These are phyloP conservation scores for Vitis hybrid DNA, from an alignment of 177 flowering plant genomes.

Conservation along the genomic window DNA sequence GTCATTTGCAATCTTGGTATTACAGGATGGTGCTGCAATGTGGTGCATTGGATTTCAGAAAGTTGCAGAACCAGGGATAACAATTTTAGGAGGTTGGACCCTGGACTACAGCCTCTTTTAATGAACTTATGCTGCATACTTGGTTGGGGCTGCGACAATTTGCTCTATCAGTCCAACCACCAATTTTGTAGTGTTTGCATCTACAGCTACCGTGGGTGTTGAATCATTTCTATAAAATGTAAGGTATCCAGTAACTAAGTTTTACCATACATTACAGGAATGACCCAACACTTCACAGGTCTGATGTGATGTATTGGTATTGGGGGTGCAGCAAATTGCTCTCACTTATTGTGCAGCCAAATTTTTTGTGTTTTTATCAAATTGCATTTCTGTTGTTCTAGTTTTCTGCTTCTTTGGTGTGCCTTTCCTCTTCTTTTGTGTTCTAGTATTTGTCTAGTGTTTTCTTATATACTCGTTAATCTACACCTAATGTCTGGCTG, in stretches of 20 bases:
- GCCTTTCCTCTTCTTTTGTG: background rate
- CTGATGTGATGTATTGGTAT: background rate
- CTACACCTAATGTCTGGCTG: no score
- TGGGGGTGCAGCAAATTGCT: background rate
- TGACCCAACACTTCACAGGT: background rate
- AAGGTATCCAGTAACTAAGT: background rate
- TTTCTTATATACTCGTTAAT: background rate
- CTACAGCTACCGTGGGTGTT: background rate
- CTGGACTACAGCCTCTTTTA: background rate
- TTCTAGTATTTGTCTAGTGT: background rate
- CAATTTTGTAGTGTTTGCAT: no score
- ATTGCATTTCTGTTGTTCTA: background rate
- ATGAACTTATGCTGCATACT: background rate
- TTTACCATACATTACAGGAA: background rate
- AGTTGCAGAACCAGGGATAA: conserved; percentile 23
- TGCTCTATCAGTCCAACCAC: no score
- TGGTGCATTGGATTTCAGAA: conserved; percentile 57
- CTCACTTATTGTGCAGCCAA: background rate
- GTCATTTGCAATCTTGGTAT: background rate
- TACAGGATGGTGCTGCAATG: conserved; percentile 39
- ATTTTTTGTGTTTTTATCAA: background rate
- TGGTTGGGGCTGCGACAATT: background rate
- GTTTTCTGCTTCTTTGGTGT: background rate
- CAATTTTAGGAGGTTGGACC: conserved; percentile 46
- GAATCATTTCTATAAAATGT: background rate